Evolutionary conservation across 2,329 filamentous ascomycete genomes (phyloP).

Genomic region (Raffaelea deltoideospora): DNA sequence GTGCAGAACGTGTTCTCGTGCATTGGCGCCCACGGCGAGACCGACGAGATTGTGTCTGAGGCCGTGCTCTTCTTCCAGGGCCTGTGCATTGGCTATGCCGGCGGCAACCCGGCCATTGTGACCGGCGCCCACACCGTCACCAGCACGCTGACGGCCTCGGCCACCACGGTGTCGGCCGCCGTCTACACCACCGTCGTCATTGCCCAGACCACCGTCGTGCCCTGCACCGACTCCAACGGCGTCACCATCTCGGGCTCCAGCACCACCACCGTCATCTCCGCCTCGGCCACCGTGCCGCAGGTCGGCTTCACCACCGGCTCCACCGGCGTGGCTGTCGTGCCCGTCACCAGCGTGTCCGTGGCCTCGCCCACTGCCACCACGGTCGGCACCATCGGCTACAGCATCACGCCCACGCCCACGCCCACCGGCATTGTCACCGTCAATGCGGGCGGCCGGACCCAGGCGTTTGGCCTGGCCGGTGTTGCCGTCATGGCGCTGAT

Average conservation of each 20-base stretch:
- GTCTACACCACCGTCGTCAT: slow-evolving; percentile 31
- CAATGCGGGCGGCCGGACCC: slow-evolving; percentile 21
- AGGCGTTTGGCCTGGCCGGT: slow-evolving; percentile 24
- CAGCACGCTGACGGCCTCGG: slow-evolving; percentile 40
- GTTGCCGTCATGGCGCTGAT: slow-evolving; percentile 27
- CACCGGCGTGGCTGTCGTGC: slow-evolving; percentile 17
- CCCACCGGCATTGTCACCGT: slow-evolving; percentile 18
- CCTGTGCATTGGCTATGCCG: slow-evolving; percentile 66
- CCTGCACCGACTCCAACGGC: slow-evolving; percentile 30
- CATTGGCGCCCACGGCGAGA: slow-evolving; percentile 59
- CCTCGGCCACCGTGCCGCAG: slow-evolving; percentile 36
- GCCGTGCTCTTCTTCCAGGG: slow-evolving; percentile 79
- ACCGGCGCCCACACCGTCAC: slow-evolving; percentile 50
- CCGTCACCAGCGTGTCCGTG: slow-evolving; percentile 3
- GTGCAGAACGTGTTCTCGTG: slow-evolving; percentile 69
- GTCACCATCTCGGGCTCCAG: slow-evolving; percentile 33
- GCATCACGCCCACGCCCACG: slow-evolving; percentile 19
- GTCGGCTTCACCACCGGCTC: slow-evolving; percentile 30
- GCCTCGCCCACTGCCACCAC: slow-evolving; percentile 11
- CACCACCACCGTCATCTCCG: slow-evolving; percentile 29
- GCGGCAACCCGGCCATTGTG: slow-evolving; percentile 70
- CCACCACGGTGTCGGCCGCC: slow-evolving; percentile 22
- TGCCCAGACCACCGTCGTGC: slow-evolving; percentile 34
- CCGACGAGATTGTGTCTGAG: slow-evolving; percentile 48
- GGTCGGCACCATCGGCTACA: slow-evolving; percentile 18